A percentile compares a stretch with the other conserved stretches of the same genome.
Conservation (phyloP, 148 eudicot species). For the Rhododendron kiyosumense region DNA sequence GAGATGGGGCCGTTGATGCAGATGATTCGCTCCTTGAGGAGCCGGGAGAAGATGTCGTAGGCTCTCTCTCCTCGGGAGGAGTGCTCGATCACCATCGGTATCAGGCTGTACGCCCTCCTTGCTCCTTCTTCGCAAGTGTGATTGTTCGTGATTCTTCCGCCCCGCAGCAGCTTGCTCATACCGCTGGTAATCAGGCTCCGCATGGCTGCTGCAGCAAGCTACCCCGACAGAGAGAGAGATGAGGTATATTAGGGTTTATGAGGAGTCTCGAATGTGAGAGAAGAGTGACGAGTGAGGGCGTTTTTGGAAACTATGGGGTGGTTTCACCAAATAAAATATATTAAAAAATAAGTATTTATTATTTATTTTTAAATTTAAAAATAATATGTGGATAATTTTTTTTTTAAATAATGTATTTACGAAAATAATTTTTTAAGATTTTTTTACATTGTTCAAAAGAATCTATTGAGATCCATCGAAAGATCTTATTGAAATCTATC, state of each 20-base stretch:
- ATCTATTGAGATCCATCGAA: no score
- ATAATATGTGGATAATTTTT: no score
- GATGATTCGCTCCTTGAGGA: conserved; percentile 83
- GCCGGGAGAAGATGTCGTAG: conserved; percentile 92
- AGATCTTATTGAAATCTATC: no score
- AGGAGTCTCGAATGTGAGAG: background rate
- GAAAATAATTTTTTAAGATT: no score
- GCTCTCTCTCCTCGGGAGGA: conserved; percentile 91
- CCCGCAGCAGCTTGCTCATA: background rate
- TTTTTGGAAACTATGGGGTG: no score
- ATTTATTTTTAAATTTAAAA: no score
- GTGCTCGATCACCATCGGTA: conserved; percentile 97
- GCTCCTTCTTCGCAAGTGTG: background rate
- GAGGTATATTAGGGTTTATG: background rate
- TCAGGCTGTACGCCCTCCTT: conserved; percentile 45
- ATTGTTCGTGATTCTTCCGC: background rate
- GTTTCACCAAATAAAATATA: no score
- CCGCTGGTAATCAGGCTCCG: conserved; percentile 9
- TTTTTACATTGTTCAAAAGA: no score
- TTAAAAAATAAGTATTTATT: no score
- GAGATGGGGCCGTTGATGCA: conserved; percentile 88
- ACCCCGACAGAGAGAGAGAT: background rate
- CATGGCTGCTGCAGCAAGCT: background rate
- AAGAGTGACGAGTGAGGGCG: background rate
- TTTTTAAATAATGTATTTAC: no score